Evolutionary conservation across 23 red algal genomes (phyloP).

Genomic region (Agarophyton chilense): DNA sequence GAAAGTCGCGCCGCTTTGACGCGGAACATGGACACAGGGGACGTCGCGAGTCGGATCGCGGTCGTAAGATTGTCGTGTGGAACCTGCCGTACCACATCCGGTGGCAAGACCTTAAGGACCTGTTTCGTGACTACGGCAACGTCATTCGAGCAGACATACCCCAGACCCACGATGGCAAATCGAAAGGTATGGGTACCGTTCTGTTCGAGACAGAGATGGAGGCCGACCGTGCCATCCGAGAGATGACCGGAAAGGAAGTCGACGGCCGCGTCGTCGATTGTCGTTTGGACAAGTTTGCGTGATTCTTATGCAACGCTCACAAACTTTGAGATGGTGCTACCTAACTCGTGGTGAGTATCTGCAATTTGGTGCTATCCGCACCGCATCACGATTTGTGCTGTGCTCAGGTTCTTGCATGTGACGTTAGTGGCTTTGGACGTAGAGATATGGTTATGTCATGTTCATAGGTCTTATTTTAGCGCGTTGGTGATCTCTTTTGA

Average conservation of each 20-base stretch:
- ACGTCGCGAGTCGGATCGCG: slow-evolving; percentile 74
- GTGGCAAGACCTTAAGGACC: slow-evolving; percentile 99
- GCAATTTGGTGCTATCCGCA: not conserved
- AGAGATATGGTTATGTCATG: slow-evolving; percentile 24
- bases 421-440: slow-evolving; percentile 15
- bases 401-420: slow-evolving; percentile 30
- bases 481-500: slow-evolving; percentile 37
- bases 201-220: slow-evolving; percentile 96
- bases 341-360: not conserved
- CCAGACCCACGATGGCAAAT: slow-evolving; percentile 78
- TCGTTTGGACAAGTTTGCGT: slow-evolving; percentile 92
- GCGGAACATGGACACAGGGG: slow-evolving; percentile 46
- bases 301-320: not conserved
- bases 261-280: slow-evolving; percentile 89
- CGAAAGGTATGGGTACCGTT: slow-evolving; percentile 91
- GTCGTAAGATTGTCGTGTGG: slow-evolving; percentile 97
- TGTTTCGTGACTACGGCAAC: slow-evolving; percentile 85
- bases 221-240: slow-evolving; percentile 88
- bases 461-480: slow-evolving; percentile 25
- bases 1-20: slow-evolving; percentile 52
- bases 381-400: slow-evolving; percentile 25
- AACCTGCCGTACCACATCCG: slow-evolving; percentile 90
- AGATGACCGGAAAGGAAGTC: slow-evolving; percentile 90
- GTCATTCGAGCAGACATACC: slow-evolving; percentile 97
- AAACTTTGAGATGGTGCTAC: slow-evolving; percentile 11